These are phyloP conservation scores for Diaporthe sp. DNA, from an alignment of 2,329 filamentous ascomycete genomes.

Conservation along the genomic window DNA sequence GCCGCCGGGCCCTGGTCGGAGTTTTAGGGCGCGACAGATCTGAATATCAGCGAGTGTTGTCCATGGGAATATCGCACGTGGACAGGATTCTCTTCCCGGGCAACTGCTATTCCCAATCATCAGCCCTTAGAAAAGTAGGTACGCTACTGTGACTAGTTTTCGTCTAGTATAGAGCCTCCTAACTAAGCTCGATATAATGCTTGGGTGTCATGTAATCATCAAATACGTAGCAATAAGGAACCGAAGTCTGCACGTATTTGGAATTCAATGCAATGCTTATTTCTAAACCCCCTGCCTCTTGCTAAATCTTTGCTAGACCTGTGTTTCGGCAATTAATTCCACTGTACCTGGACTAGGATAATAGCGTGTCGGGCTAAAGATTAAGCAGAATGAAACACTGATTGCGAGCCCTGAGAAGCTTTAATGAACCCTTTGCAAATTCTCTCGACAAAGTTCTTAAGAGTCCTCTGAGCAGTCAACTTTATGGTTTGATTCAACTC, in stretches of 20 bases:
- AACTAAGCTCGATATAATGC: not conserved
- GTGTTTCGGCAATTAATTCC: not conserved
- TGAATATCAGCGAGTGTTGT: not conserved
- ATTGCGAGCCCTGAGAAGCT: not conserved
- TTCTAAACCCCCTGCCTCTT: not conserved
- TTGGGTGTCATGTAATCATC: not conserved
- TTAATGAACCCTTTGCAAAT: not conserved
- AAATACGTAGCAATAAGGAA: not conserved
- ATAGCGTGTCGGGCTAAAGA: not conserved
- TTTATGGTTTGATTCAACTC: not conserved
- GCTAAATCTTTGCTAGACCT: not conserved
- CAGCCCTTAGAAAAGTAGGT: not conserved
- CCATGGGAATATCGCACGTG: not conserved
- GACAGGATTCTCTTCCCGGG: not conserved
- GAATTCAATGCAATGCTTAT: not conserved
- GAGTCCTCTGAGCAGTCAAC: not conserved
- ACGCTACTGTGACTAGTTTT: not conserved
- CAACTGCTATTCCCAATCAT: not conserved
- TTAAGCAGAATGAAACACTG: not conserved
- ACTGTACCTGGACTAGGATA: not conserved
- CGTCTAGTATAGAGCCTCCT: not conserved
- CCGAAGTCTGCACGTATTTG: not conserved
- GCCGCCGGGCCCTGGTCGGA: not conserved
- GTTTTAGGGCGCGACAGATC: not conserved
- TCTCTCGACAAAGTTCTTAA: not conserved